Percentiles rank a stretch among this genome's conserved stretches.
phyloP scores from a whole-genome alignment of 345 rosid genomes.

The Salix suchowensis region DNA sequence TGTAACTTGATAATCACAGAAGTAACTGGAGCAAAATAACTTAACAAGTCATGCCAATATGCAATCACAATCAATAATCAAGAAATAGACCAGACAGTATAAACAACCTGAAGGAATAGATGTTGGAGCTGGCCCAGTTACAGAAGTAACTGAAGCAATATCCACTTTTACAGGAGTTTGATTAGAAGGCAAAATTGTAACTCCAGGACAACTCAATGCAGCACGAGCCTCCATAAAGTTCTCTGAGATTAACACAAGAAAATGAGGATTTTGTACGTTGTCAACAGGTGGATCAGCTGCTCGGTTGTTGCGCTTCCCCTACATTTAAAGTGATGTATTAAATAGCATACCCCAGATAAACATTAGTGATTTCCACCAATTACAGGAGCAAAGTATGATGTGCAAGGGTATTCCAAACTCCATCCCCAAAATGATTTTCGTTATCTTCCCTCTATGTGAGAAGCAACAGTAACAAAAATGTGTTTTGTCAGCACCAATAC shows the following conservation, averaged over 20 bases:
- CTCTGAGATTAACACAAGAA: conserved; percentile 81
- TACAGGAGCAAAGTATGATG: not conserved
- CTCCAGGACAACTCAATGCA: conserved; percentile 73
- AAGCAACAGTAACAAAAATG: not conserved
- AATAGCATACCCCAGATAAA: conserved; percentile 9
- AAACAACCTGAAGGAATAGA: conserved; percentile 61
- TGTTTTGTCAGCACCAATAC: not conserved
- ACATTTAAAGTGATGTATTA: conserved; percentile 22
- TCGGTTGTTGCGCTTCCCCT: conserved; percentile 76
- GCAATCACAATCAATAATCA: conserved; percentile 2
- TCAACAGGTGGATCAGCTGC: conserved; percentile 67
- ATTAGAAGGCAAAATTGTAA: conserved; percentile 53
- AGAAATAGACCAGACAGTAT: conserved; percentile 1
- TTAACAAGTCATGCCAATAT: conserved; percentile 12
- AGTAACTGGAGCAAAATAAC: not conserved
- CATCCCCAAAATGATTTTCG: not conserved
- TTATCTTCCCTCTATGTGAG: not conserved
- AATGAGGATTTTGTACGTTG: conserved; percentile 59
- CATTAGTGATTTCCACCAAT: not conserved
- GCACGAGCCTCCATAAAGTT: conserved; percentile 87
- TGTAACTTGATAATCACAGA: conserved; percentile 27
- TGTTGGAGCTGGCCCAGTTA: conserved; percentile 57
- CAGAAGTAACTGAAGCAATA: conserved; percentile 60
- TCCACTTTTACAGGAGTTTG: conserved; percentile 83
- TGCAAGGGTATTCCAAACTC: not conserved